Evolutionary conservation across 805 yeast genomes (phyloP), one percentile per base, ranked within the genome.

Genomic region (Lachancea quebecensis): DNA sequence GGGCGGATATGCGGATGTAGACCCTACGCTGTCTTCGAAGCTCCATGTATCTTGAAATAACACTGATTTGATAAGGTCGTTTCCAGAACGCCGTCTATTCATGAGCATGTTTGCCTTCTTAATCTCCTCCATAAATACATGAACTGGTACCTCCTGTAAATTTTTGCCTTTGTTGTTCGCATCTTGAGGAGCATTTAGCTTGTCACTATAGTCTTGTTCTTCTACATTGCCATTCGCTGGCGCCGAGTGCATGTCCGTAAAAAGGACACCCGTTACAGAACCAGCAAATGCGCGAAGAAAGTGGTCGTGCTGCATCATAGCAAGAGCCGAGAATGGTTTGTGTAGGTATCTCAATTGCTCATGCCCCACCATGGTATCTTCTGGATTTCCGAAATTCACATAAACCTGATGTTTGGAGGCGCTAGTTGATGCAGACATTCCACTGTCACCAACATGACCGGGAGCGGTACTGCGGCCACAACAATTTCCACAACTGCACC

Each of bases 251-350:
- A 21, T n/a, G n/a, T 9, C 40, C 16, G 31, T 28, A 21, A 44
- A 16, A 3, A 42, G 38, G 8, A 32, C 21, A 10, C 47, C 47
- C 33, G 31, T 32, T 9, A 39, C 35, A 14, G 47, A 44, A 11
- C 47, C 47, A 15, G 29, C 9, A 7, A 44, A 28, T 10, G 41
- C 42, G 3, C 41, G 35, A 7, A 44, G 39, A 18, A 30, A 44
- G 15, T n/a, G 39, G 35, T 44, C 47, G 10, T 42, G 35, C 34
- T 44, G 47, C 35, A 38, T 6, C 33, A 33, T 31, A 8, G 47
- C 47, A 11, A 44, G 10, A 16, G 29, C 21, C n/a, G 47, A 44
- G 29, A 40, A 38, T 10, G 43, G 42, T 15, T 32, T 38, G 42
- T 44, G 43, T 10, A 18, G 16, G 25, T 38, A 44, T 12, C 28